phyloP scores from a whole-genome alignment of 495 filamentous ascomycete species.

The Trichoderma asperelloides region DNA sequence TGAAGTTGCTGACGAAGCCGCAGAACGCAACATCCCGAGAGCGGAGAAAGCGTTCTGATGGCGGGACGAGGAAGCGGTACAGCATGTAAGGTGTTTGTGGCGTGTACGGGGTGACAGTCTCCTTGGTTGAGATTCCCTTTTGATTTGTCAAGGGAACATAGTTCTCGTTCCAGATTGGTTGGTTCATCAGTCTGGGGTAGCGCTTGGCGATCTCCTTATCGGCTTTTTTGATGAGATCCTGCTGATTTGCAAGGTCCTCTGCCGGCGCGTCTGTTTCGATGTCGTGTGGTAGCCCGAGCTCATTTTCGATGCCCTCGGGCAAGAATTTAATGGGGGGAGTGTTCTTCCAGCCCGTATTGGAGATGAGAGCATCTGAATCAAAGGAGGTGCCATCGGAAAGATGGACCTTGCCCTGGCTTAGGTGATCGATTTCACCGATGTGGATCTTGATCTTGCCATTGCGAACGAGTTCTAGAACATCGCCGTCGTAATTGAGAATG shows the following conservation, averaged over 20 bases:
- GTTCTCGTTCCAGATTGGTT: conserved; percentile 34
- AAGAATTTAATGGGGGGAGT: conserved; percentile 55
- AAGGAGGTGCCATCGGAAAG: conserved; percentile 48
- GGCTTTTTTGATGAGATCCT: conserved; percentile 28
- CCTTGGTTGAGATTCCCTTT: conserved; percentile 22
- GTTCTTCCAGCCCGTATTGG: conserved; percentile 60
- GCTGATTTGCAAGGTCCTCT: conserved; percentile 23
- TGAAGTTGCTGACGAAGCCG: conserved; percentile 20
- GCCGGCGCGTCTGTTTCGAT: conserved; percentile 11
- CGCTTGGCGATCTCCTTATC: conserved; percentile 57
- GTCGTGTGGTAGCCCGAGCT: conserved; percentile 35
- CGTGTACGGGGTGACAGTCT: conserved; percentile 25
- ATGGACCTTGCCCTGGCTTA: conserved; percentile 41
- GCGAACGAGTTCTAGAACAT: conserved; percentile 55
- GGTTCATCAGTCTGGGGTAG: conserved; percentile 53
- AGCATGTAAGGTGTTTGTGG: conserved; percentile 39
- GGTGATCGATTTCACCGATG: conserved; percentile 48
- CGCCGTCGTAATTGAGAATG: conserved; percentile 61
- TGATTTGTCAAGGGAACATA: conserved; percentile 32
- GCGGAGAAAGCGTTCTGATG: conserved; percentile 38
- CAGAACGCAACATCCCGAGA: conserved; percentile 44
- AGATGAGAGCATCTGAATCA: conserved; percentile 55
- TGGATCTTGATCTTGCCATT: conserved; percentile 52
- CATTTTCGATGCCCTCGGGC: conserved; percentile 42
- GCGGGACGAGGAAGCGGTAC: conserved; percentile 63